Percentiles rank a stretch among this genome's conserved stretches.
Conservation (phyloP, 176 grass and related monocot genomes). For the Thalia dealbata region DNA sequence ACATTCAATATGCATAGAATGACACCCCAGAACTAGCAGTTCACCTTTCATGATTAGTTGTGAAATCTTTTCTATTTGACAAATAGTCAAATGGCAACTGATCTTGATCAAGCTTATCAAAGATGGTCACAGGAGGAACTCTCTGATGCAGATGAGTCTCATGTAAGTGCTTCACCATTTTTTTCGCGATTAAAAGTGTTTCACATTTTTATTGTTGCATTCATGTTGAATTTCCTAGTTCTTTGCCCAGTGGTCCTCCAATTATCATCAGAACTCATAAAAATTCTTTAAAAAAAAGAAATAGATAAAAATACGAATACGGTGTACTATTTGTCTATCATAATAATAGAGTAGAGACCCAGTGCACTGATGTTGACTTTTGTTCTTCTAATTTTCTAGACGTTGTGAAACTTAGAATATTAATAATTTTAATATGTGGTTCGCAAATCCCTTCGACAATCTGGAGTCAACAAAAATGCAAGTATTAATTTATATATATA, state of each 20-base stretch:
- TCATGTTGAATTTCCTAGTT: background rate
- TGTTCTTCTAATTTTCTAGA: background rate
- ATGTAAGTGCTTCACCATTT: constrained; percentile 35
- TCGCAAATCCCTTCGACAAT: background rate
- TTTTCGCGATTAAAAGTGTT: too few relatives aligned
- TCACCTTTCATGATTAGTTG: constrained; percentile 10
- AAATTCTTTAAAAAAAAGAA: too few relatives aligned
- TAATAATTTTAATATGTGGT: background rate
- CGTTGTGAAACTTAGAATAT: background rate
- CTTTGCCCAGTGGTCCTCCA: background rate
- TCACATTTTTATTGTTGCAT: background rate
- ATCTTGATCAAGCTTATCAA: constrained; percentile 76
- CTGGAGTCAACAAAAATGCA: background rate
- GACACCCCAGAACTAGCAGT: background rate
- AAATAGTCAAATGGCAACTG: constrained; percentile 42
- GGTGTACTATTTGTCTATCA: too few relatives aligned
- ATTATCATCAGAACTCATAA: too few relatives aligned
- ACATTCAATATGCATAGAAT: background rate
- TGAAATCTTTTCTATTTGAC: constrained; percentile 5
- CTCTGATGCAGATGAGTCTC: constrained; percentile 48
- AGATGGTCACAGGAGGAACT: constrained; percentile 73
- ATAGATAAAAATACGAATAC: too few relatives aligned
- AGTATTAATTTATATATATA: background rate
- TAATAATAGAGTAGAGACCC: too few relatives aligned
- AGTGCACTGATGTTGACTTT: background rate